A percentile compares a stretch with the other conserved stretches of the same genome.
phyloP scores from a whole-genome alignment of 768 basidiomycete genomes.

The Hortiboletus flavorubellus region DNA sequence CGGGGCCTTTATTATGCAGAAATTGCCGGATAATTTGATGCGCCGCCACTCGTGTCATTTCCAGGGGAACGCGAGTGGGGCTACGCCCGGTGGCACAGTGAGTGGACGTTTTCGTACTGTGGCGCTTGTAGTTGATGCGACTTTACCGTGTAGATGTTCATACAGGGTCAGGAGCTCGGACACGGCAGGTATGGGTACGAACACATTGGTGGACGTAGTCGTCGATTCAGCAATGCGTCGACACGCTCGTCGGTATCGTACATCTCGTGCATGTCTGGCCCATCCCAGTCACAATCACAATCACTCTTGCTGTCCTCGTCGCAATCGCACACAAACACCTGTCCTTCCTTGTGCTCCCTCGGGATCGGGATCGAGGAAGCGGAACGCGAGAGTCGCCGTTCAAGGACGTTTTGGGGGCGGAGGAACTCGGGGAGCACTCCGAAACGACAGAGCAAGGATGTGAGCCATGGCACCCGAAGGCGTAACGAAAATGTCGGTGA shows the following conservation, averaged over 20 bases:
- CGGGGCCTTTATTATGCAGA: neutral
- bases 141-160: neutral
- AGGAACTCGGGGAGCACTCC: conserved; percentile 8
- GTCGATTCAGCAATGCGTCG: conserved; percentile 22
- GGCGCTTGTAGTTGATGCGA: neutral
- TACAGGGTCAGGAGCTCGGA: conserved; percentile 1
- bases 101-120: neutral
- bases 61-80: neutral
- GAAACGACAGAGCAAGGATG: conserved; percentile 9
- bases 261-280: conserved; percentile 19
- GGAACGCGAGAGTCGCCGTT: conserved; percentile 21
- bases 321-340: conserved; percentile 13
- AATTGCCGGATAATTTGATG: neutral
- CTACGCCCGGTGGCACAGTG: conserved; percentile 1
- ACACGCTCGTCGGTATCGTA: conserved; percentile 17
- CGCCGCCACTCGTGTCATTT: neutral
- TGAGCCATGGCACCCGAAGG: neutral
- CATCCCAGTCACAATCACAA: conserved; percentile 20
- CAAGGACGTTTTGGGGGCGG: conserved; percentile 19
- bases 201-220: neutral
- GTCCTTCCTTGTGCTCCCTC: conserved; percentile 18
- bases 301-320: conserved; percentile 14
- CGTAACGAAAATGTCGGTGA: neutral
- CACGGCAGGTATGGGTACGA: neutral
- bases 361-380: conserved; percentile 24